Conservation (phyloP, 768 basidiomycete species). For the Cantharellus cinnabarinus region DNA sequence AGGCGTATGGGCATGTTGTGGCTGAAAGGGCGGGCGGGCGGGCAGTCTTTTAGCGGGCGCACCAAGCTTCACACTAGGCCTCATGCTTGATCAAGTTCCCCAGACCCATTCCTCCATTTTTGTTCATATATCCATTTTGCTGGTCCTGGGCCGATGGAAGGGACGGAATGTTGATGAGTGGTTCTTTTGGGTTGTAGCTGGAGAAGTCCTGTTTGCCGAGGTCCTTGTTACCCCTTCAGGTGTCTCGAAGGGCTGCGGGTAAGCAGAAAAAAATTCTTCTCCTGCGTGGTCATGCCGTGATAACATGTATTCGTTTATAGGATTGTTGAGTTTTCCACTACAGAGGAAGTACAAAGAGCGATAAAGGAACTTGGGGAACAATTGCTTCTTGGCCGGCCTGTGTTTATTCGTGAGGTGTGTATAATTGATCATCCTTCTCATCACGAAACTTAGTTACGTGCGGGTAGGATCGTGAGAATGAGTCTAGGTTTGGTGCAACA, state of each 20-base stretch:
- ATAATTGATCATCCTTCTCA: neutral
- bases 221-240: constrained; percentile 92
- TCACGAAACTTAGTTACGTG: neutral
- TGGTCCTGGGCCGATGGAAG: neutral
- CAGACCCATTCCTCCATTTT: neutral
- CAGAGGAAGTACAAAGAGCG: constrained; percentile 74
- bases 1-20: too few species aligned
- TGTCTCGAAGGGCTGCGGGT: constrained; percentile 98
- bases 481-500: constrained; percentile 86
- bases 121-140: neutral
- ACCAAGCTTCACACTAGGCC: neutral
- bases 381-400: constrained; percentile 75
- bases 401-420: constrained; percentile 88
- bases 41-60: neutral
- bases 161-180: constrained; percentile 5
- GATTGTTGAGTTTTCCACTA: constrained; percentile 86
- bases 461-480: constrained; percentile 79
- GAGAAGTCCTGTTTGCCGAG: constrained; percentile 99
- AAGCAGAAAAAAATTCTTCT: constrained; percentile 19
- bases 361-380: constrained; percentile 82
- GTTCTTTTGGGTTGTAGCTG: constrained; percentile 68
- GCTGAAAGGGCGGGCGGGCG: too few species aligned
- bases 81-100: neutral
- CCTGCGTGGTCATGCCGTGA: neutral
- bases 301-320: constrained; percentile 22